A percentile compares a stretch with the other conserved stretches of the same genome.
These are phyloP conservation scores for Phytophthora pisi DNA, from an alignment of 352 stramenopile genomes.

Conservation along the genomic window DNA sequence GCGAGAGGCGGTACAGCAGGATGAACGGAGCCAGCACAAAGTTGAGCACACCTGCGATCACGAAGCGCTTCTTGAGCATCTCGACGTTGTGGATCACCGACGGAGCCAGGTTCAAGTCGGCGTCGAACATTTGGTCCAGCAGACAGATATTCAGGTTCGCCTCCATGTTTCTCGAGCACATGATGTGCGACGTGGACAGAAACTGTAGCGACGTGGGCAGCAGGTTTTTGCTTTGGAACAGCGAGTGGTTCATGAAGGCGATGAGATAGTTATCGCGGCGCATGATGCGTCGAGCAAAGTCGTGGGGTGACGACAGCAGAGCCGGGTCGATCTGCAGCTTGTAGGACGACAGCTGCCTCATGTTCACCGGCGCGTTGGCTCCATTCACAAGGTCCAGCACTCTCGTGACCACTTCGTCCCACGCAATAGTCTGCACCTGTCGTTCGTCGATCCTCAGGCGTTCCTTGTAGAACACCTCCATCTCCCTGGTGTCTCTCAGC, in stretches of 20 bases:
- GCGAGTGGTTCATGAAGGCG: slow-evolving; percentile 95
- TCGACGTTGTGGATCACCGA: slow-evolving; percentile 92
- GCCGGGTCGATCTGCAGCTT: slow-evolving; percentile 82
- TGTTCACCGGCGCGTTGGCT: slow-evolving; percentile 78
- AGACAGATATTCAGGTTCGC: slow-evolving; percentile 96
- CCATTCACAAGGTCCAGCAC: slow-evolving; percentile 76
- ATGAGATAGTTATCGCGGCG: slow-evolving; percentile 99
- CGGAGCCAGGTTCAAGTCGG: slow-evolving; percentile 75
- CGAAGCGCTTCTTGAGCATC: slow-evolving; percentile 93
- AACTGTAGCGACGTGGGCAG: slow-evolving; percentile 79
- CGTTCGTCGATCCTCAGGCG: slow-evolving; percentile 88
- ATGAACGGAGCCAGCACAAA: slow-evolving; percentile 97
- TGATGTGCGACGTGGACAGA: slow-evolving; percentile 74
- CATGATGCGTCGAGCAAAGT: slow-evolving; percentile 97
- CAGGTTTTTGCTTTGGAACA: slow-evolving; percentile 91
- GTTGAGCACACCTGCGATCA: slow-evolving; percentile 94
- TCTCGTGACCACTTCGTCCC: slow-evolving; percentile 90
- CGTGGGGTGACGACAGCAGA: slow-evolving; percentile 78
- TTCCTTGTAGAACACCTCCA: slow-evolving; percentile 93
- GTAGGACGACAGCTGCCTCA: slow-evolving; percentile 87
- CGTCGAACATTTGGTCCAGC: slow-evolving; percentile 97
- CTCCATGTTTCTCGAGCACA: slow-evolving; percentile 92
- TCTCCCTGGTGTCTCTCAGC: slow-evolving; percentile 89
- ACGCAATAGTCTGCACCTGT: slow-evolving; percentile 85
- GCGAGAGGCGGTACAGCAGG: slow-evolving; percentile 96